Evolutionary conservation across 1,284 basidiomycete genomes (phyloP).

Genomic region (Cryptococcus amylolentus): DNA sequence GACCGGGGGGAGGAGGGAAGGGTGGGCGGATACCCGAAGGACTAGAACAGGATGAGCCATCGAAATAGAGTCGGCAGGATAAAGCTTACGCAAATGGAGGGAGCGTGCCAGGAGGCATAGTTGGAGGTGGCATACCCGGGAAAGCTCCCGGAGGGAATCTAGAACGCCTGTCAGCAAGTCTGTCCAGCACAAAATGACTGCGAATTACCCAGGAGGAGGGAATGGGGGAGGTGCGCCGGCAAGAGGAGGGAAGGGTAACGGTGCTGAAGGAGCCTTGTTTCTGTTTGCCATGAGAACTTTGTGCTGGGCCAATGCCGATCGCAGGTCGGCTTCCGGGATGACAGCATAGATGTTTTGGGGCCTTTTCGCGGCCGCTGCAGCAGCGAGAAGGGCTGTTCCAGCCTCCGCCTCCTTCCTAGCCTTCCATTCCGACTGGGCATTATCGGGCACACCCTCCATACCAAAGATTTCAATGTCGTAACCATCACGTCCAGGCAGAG

Average conservation of each 20-base stretch:
- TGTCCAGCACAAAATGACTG: not conserved
- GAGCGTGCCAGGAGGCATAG: constrained; percentile 36
- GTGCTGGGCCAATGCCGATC: constrained; percentile 80
- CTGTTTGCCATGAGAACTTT: constrained; percentile 82
- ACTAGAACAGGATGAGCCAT: constrained; percentile 13
- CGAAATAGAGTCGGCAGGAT: not conserved
- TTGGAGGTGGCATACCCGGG: constrained; percentile 35
- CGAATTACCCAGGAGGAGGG: constrained; percentile 37
- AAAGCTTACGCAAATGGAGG: constrained; percentile 30
- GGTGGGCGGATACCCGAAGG: constrained; percentile 37
- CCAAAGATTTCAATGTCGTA: constrained; percentile 99
- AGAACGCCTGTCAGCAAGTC: not conserved
- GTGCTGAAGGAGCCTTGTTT: constrained; percentile 56
- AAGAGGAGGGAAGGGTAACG: constrained; percentile 56
- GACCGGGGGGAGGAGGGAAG: constrained; percentile 24
- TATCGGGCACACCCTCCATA: constrained; percentile 96
- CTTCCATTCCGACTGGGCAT: constrained; percentile 92
- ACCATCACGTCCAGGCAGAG: constrained; percentile 89
- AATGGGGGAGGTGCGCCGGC: constrained; percentile 50
- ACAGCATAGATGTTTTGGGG: constrained; percentile 78
- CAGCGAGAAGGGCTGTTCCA: constrained; percentile 69
- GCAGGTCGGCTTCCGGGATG: constrained; percentile 76
- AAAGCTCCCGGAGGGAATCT: constrained; percentile 16
- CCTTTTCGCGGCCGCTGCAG: constrained; percentile 68
- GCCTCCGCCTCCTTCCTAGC: constrained; percentile 87